Evolutionary conservation across 2,329 filamentous ascomycete genomes (phyloP), one percentile per base, ranked within the genome.

Genomic region (Exophiala oligosperma): DNA sequence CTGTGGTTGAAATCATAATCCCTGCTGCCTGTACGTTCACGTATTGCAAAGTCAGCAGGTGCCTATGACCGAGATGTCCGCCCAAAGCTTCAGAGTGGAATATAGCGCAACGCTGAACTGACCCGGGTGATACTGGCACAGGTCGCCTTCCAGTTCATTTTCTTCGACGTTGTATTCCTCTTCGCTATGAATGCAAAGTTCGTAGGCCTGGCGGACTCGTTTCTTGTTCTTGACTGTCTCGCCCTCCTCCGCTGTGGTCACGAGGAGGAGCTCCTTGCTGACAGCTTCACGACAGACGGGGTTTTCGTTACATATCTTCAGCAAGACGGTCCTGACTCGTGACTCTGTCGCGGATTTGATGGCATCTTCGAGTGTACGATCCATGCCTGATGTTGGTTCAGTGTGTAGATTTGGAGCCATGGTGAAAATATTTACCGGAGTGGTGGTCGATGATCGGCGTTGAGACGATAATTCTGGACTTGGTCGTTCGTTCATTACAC

Each of bases 331-430:
- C 11, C 9, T 35, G 32, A 35, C 32, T 11, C 32, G 32, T 35
- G 32, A 2, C 32, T 35, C 32, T 9, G 32, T 9, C 32, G 32
- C 32, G 32, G 6, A 9, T 9, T 35, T 6, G 32, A 35, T 35
- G 32, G 32, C 32, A 5, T 57, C 57, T 69, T 72, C 0, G 64
- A 44, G 17, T 21, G 17, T 7, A 2, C n/a, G 41, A 26, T 44
- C 41, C 17, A 44, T 44, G 41, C 11, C 9, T 44, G 17, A 44
- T 21, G 24, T n/a, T 44, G 24, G 5, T 11, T 12, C 41, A 17
- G 17, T 17, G 17, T 17, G 17, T 17, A 17, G 17, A 17, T 17
- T 17, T 17, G 17, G 17, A 17, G 17, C 17, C 17, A 17, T 17
- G 17, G 17, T 17, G 17, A 17, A 17, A 17, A 17, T 17, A 17